phyloP scores from a whole-genome alignment of 1,139 yeast genomes.

The Debaryomyces fabryi region DNA sequence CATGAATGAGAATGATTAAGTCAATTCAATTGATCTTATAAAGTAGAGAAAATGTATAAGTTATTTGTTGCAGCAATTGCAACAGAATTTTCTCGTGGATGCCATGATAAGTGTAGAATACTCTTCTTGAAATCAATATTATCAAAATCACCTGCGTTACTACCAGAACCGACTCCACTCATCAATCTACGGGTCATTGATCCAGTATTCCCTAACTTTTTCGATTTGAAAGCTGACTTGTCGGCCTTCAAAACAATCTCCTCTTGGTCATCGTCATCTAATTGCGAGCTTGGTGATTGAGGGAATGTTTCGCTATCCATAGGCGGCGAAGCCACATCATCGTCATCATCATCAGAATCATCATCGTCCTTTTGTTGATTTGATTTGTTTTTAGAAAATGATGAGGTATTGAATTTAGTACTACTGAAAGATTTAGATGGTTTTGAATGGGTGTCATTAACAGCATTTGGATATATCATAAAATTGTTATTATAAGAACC shows the following conservation, averaged over 20 bases:
- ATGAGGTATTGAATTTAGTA: constrained; percentile 8
- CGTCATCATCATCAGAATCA: constrained; percentile 48
- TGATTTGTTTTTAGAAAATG: constrained; percentile 5
- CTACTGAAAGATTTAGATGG: constrained; percentile 6
- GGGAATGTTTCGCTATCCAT: constrained; percentile 28
- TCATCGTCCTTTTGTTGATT: constrained; percentile 39
- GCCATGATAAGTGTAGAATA: constrained; percentile 97
- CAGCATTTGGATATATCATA: constrained; percentile 90
- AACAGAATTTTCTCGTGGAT: constrained; percentile 93
- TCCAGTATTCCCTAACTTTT: constrained; percentile 49
- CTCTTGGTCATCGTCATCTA: constrained; percentile 64
- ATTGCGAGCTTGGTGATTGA: constrained; percentile 39
- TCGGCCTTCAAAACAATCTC: constrained; percentile 92
- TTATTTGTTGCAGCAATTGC: constrained; percentile 99
- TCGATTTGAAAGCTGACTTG: constrained; percentile 90
- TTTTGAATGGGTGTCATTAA: constrained; percentile 29
- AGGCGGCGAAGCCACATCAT: constrained; percentile 33
- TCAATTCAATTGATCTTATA: constrained; percentile 29
- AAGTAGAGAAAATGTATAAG: constrained; percentile 74
- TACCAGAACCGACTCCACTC: constrained; percentile 43
- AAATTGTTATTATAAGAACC: constrained; percentile 97
- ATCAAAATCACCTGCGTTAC: constrained; percentile 61
- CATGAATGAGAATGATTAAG: constrained; percentile 2
- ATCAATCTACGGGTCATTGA: constrained; percentile 48
- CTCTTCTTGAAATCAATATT: constrained; percentile 93